These are phyloP conservation scores for Penstemon newberryi DNA, from an alignment of 257 asterid species.

Conservation along the genomic window DNA sequence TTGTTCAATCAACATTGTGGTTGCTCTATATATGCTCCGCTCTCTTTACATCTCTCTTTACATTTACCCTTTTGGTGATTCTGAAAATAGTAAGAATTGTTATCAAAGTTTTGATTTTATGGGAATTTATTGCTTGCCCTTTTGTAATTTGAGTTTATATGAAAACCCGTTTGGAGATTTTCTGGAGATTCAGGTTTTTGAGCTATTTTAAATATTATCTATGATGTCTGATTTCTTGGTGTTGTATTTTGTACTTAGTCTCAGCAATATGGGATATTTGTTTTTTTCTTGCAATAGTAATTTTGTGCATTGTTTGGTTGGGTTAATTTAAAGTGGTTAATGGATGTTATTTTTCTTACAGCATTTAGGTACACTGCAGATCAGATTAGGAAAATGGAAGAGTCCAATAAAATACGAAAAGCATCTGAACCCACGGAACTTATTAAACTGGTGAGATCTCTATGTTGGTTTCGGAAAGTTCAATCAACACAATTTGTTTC, in stretches of 20 bases:
- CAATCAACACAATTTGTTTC: constrained; percentile 11
- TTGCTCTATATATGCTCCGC: constrained; percentile 78
- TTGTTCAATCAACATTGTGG: constrained; percentile 69
- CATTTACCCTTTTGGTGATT: constrained; percentile 53
- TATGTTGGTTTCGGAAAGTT: constrained; percentile 18
- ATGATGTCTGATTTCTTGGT: not conserved
- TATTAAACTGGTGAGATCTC: constrained; percentile 62
- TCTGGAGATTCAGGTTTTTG: not conserved
- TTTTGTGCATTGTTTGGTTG: constrained; percentile 12
- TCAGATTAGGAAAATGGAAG: constrained; percentile 84
- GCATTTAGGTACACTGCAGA: constrained; percentile 67
- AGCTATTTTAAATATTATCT: not conserved
- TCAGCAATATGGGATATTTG: not conserved
- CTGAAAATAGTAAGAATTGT: constrained; percentile 48
- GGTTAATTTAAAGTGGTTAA: constrained; percentile 6
- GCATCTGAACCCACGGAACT: constrained; percentile 78
- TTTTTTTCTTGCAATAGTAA: not conserved
- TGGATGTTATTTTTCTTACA: constrained; percentile 28
- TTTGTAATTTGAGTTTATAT: constrained; percentile 3
- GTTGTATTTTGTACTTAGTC: not conserved
- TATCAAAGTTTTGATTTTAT: not conserved
- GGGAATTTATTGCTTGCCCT: constrained; percentile 24
- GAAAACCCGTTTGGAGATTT: not conserved
- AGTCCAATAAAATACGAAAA: constrained; percentile 67
- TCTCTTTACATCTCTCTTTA: constrained; percentile 70